These are phyloP conservation scores for Zygnema circumcarinatum DNA, from an alignment of 139 green algal genomes.

Conservation along the genomic window DNA sequence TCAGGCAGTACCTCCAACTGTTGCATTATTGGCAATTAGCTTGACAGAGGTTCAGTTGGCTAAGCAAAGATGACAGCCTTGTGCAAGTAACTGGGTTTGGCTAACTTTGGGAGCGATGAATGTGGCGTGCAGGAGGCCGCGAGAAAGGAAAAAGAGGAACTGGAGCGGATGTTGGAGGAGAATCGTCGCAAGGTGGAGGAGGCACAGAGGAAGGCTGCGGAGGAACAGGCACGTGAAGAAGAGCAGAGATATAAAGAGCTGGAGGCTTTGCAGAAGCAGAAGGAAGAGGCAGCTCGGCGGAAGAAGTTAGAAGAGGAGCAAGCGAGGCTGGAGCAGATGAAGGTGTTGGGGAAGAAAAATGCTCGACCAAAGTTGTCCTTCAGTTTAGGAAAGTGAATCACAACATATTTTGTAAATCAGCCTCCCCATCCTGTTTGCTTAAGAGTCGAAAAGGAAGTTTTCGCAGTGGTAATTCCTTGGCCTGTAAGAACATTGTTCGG, in stretches of 20 bases:
- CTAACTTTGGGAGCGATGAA: not conserved
- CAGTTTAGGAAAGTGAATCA: conserved; percentile 30
- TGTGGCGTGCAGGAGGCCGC: conserved; percentile 48
- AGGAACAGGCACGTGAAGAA: conserved; percentile 55
- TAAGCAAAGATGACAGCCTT: not conserved
- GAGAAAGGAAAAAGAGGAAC: conserved; percentile 37
- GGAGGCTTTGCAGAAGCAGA: conserved; percentile 53
- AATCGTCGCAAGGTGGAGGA: conserved; percentile 57
- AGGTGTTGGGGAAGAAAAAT: conserved; percentile 60
- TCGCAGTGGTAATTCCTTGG: too few species aligned
- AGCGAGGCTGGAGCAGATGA: conserved; percentile 54
- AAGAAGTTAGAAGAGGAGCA: conserved; percentile 51
- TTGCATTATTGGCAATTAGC: not conserved
- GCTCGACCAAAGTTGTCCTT: conserved; percentile 59
- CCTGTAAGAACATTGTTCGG: too few species aligned
- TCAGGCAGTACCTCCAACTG: conserved; percentile 19
- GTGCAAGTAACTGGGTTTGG: not conserved
- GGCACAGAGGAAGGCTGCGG: conserved; percentile 37
- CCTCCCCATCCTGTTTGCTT: too few species aligned
- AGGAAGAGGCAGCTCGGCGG: conserved; percentile 31
- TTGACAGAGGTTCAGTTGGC: not conserved
- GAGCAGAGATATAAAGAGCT: conserved; percentile 52
- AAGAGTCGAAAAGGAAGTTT: too few species aligned
- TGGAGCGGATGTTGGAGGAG: conserved; percentile 56
- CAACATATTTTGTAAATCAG: not conserved